Base-by-base conservation (phyloP, 495 filamentous ascomycete species). In the Aspergillus heteromorphus region DNA sequence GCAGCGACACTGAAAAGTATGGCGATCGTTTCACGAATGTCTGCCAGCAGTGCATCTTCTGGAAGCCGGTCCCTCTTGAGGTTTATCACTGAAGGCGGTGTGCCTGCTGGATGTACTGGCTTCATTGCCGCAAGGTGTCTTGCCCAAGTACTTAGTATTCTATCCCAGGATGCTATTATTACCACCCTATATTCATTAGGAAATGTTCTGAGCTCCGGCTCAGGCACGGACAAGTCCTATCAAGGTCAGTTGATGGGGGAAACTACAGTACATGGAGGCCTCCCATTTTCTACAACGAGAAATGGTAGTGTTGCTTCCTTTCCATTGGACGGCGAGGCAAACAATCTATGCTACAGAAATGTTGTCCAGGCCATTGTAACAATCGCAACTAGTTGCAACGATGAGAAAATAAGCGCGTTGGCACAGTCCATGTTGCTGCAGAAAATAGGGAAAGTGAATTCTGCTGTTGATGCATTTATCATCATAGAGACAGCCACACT, bases 401-500 rank as follows among this genome's bases (percentile, higher is more conserved):
- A 98, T 57, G 84, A 89, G 31, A 95, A 96, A 69, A 93, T 97
- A 42, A 92, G 86, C 19, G 95, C 92, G 11, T 77, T 98, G 50
- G 91, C 91, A n/a, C 87, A 95, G 61, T 92, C 91, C 4, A 97
- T 97, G 87, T 80, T 98, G 16, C 72, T 96, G 7, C 93, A 97
- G 61, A 95, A 97, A 66, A 82, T 97, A 57, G 85, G 86, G 8
- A 92, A 91, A 62, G 77, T 96, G 34, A 92, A 80, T 63, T 72
- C 79, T 54, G 67, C 79, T 1, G 84, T 96, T 7, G 91, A 97
- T 73, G 80, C 86, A 11, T 84, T 83, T 49, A 92, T 97, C 45
- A 84, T 97, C 42, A 83, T 78, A 18, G 92, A 95, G 34, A 82
- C 89, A 20, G 90, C 91, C 29, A 67, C 77, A 5, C 71, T 98